Percentiles rank a stretch among this genome's conserved stretches.
Evolutionary conservation across 1,284 basidiomycete species (phyloP).

Genomic region (Earliella scabrosa): DNA sequence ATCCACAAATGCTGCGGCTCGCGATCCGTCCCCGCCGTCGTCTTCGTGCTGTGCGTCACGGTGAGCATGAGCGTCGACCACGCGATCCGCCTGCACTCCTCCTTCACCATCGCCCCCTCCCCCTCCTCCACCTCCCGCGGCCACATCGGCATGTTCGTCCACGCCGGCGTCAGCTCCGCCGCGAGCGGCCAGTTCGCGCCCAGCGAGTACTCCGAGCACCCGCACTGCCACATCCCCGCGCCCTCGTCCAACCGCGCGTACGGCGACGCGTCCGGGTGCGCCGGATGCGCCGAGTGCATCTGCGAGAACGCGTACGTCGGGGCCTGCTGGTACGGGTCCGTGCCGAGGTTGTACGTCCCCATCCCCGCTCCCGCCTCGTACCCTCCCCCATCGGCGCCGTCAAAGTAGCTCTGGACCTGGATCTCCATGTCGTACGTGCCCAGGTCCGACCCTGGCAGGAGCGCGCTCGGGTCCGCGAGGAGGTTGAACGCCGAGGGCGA

Average conservation of each 20-base stretch:
- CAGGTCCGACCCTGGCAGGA: background rate
- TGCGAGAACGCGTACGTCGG: no score
- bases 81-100: constrained; percentile 71
- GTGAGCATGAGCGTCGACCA: constrained; percentile 70
- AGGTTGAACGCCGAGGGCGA: background rate
- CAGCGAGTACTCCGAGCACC: constrained; percentile 59
- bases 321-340: no score
- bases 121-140: constrained; percentile 54
- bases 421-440: no score
- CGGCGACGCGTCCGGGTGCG: no score
- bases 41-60: constrained; percentile 66
- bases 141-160: constrained; percentile 70
- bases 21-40: constrained; percentile 46
- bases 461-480: background rate
- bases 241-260: no score
- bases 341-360: no score
- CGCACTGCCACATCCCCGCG: constrained; percentile 50
- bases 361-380: no score
- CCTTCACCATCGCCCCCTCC: constrained; percentile 67
- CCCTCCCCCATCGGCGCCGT: no score
- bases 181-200: constrained; percentile 51
- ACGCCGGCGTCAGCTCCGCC: constrained; percentile 60
- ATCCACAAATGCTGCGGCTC: constrained; percentile 51
- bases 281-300: no score
- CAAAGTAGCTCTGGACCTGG: no score